Base-by-base conservation (phyloP, 2,329 filamentous ascomycete species). In the Claviceps sp. region DNA sequence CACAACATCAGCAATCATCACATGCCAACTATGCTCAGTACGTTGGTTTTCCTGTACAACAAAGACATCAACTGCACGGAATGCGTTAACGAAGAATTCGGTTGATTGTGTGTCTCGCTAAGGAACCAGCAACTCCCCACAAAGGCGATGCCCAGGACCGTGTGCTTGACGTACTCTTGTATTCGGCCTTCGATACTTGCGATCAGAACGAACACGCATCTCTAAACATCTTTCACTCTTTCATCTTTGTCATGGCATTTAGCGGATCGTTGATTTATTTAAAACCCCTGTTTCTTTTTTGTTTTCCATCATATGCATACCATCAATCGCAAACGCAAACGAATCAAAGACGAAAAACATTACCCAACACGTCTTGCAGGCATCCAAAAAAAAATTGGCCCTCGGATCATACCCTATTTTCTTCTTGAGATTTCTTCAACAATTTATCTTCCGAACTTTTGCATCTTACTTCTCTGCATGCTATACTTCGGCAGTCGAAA, bases 191-290 rank as follows among this genome's bases (percentile, higher is more conserved):
- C 11, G 34, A 40, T 22, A 24, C 18, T 22, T 36, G 20, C 13
- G 26, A 13, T 18, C 18, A 41, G 20, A 40, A 9, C 14, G 14
- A 34, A 37, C 38, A 42, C 26, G 43, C 40, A 50, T 26, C 36
- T 26, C 20, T 9, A 26, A 53, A 46, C 16, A 41, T n/a, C 18
- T 48, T 38, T 50, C 13, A 26, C 26, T 22, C 18, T 37, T 36
- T 61, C 58, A 64, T 67, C 61, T 64, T 67, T 61, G 62, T 70
- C 65, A 67, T 67, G 67, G 71, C 70, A 72, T 73, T 69, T 70
- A 73, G 70, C 70, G 70, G 69, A 58, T 66, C 61, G 54, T 62
- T 62, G 65, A 57, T 52, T 61, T 60, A 57, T 59, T 20, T 16
- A 37, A 37, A 47, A 22, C 60, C 56, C 63, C 58, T 57, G 58